Conservation (phyloP, 495 filamentous ascomycete genomes). For the Aspergillus wentii region DNA sequence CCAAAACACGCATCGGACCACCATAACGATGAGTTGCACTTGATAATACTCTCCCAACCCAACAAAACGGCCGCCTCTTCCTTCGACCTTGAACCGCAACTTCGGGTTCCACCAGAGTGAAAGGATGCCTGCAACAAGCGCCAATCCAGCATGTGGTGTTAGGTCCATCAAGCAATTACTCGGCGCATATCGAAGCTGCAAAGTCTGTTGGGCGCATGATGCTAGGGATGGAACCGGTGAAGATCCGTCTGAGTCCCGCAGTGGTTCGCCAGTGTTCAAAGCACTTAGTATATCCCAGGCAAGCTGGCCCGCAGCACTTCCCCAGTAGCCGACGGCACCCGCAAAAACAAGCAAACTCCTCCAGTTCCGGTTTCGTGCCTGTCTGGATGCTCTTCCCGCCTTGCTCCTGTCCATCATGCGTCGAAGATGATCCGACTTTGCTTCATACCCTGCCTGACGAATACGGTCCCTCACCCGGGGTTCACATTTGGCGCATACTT, state of each 20-base stretch:
- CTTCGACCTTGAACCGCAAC: conserved; percentile 57
- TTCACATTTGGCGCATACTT: conserved; percentile 74
- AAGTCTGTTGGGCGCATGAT: conserved; percentile 25
- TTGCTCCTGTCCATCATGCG: conserved; percentile 66
- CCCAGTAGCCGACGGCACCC: conserved; percentile 49
- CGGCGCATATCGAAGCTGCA: conserved; percentile 15
- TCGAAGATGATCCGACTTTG: conserved; percentile 71
- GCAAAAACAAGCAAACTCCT: conserved; percentile 42
- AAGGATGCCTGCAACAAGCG: conserved; percentile 47
- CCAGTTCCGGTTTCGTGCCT: conserved; percentile 42
- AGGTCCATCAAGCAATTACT: conserved; percentile 24
- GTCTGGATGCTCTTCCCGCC: conserved; percentile 34
- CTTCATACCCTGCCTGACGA: conserved; percentile 64
- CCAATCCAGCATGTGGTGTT: conserved; percentile 36
- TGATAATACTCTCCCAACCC: conserved; percentile 67
- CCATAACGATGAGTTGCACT: conserved; percentile 58
- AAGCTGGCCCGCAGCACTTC: conserved; percentile 41
- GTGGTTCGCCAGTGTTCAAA: conserved; percentile 11
- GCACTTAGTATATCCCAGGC: conserved; percentile 34
- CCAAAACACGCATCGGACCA: conserved; percentile 51
- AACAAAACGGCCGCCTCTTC: conserved; percentile 56
- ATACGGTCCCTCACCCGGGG: conserved; percentile 61
- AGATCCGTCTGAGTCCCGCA: conserved; percentile 9
- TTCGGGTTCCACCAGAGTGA: conserved; percentile 77
- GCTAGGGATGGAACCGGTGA: conserved; percentile 10